Base-by-base conservation (phyloP, 495 filamentous ascomycete genomes). In the Xylaria castorea region DNA sequence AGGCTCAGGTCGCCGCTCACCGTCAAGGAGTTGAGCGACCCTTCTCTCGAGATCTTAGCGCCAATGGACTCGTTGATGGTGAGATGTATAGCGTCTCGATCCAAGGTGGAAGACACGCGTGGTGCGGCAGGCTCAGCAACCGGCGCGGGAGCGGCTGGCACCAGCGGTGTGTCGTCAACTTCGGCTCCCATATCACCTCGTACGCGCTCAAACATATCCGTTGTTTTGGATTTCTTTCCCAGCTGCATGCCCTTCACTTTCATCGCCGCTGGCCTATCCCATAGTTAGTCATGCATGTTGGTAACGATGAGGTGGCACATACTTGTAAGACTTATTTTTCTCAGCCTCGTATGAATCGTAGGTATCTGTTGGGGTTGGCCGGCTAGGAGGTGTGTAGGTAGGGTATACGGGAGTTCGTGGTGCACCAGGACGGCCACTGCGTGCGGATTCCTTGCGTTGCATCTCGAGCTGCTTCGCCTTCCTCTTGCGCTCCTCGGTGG, bases 161-260 rank as follows among this genome's bases (percentile, higher is more conserved):
- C 91, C 22, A 98, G 84, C 14, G 95, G 94, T 46, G 88, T 88
- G 61, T 91, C 88, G 70, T 95, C 92, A 5, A 86, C 88, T 76
- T 95, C 93, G 42, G 92, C 88, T 14, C 94, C 94, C 64, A 98
- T 81, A 71, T 98, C 95, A 62, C 92, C 92, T 75, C 93, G 90
- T n/a, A 99, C 94, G 74, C 92, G 92, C 81, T 98, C 95, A 77
- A 97, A 98, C 87, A 98, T 97, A 82, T 96, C 93, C 18, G 93
- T 96, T 38, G 92, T 93, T 85, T 97, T 97, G 44, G 93, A 97
- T 83, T 98, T 98, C 87, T 97, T 97, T 81, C 96, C 97, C 50
- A 99, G 84, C 81, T 98, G 95, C 96, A 99, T 98, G 65, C 96
- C 96, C 83, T 99, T 99, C 71, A 94, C 94, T 79, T 95, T 94